Evolutionary conservation across 1,139 yeast genomes (phyloP).

Genomic region (Debaryomyces singareniensis): DNA sequence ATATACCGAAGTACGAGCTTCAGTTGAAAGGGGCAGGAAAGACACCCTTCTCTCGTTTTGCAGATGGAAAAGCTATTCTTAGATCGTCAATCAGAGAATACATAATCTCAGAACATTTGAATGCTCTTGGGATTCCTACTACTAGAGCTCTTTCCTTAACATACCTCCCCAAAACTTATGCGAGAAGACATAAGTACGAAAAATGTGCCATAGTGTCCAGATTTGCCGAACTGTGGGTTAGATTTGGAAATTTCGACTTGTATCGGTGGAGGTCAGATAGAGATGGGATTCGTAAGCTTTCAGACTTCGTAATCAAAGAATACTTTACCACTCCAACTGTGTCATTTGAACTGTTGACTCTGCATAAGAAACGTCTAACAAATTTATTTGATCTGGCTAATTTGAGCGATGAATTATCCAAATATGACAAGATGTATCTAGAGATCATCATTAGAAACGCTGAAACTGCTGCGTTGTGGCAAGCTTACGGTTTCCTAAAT

Average conservation of each 20-base stretch:
- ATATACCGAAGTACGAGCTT: constrained; percentile 46
- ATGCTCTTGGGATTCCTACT: constrained; percentile 80
- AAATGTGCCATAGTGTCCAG: constrained; percentile 82
- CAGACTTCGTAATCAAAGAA: constrained; percentile 69
- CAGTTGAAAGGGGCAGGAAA: constrained; percentile 90
- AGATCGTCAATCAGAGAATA: constrained; percentile 87
- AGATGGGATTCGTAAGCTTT: constrained; percentile 50
- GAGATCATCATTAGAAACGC: constrained; percentile 74
- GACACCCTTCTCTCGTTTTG: constrained; percentile 90
- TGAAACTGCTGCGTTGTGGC: constrained; percentile 76
- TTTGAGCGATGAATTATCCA: constrained; percentile 37
- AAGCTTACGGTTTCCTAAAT: constrained; percentile 83
- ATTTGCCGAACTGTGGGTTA: constrained; percentile 80
- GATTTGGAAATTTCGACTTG: constrained; percentile 87
- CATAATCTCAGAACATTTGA: constrained; percentile 72
- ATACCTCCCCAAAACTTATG: constrained; percentile 65
- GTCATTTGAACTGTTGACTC: constrained; percentile 30
- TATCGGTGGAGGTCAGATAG: constrained; percentile 72
- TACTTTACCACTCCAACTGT: constrained; percentile 39
- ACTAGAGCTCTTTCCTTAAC: constrained; percentile 78
- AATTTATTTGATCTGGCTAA: constrained; percentile 16
- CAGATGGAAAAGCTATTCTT: constrained; percentile 92
- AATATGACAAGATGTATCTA: constrained; percentile 65
- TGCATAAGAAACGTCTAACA: constrained; percentile 10
- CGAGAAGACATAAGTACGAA: constrained; percentile 67